These are phyloP conservation scores for Eutypa lata DNA, from an alignment of 2,329 filamentous ascomycete species.

Conservation along the genomic window DNA sequence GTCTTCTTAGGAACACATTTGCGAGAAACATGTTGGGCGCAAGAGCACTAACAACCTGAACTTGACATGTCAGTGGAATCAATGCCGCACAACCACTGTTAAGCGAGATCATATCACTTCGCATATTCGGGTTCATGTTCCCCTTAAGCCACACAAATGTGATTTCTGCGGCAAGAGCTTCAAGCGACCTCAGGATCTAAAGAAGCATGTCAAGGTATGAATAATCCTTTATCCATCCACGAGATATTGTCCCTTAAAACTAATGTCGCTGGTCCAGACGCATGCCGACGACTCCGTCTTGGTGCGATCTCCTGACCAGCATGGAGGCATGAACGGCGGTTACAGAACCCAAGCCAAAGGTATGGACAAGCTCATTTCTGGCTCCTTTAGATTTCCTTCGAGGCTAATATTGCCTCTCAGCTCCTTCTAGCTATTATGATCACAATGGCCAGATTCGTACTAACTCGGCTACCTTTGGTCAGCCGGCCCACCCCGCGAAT, in stretches of 20 bases:
- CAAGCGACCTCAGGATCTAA: constrained; percentile 97
- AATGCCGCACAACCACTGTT: constrained; percentile 92
- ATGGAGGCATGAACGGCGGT: constrained; percentile 44
- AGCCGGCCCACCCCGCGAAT: constrained; percentile 45
- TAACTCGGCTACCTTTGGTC: constrained; percentile 49
- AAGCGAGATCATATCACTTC: constrained; percentile 99
- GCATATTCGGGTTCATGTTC: constrained; percentile 98
- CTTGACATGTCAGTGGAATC: constrained; percentile 95
- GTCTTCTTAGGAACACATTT: constrained; percentile 87
- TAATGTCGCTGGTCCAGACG: constrained; percentile 49
- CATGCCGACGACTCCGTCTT: constrained; percentile 92
- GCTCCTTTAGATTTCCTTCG: constrained; percentile 26
- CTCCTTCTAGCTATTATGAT: constrained; percentile 60
- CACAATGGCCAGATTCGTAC: constrained; percentile 62
- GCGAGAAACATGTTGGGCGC: constrained; percentile 95
- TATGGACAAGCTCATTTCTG: constrained; percentile 33
- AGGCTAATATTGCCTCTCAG: constrained; percentile 44
- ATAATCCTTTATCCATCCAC: neutral
- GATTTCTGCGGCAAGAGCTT: constrained; percentile 98
- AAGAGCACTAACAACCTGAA: constrained; percentile 99
- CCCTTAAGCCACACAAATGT: constrained; percentile 97
- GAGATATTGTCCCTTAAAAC: neutral
- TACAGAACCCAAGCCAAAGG: constrained; percentile 56
- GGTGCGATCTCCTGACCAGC: constrained; percentile 49
- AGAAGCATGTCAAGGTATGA: constrained; percentile 91